Conservation (phyloP, 345 rosid genomes). For the Citrus cavaleriei region DNA sequence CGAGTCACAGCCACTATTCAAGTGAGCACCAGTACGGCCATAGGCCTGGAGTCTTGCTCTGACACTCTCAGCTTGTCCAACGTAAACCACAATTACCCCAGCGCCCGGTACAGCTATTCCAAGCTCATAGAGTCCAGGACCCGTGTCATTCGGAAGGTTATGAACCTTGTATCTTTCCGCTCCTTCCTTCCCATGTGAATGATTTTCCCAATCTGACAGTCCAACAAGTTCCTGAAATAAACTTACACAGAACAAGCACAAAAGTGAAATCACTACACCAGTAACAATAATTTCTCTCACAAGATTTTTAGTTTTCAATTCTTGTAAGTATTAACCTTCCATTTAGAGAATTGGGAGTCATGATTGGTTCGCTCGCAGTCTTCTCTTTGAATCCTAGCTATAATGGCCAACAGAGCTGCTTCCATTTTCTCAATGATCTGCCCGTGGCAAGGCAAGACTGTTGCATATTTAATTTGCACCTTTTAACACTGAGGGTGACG, state of each 20-base stretch:
- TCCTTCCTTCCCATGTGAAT: conserved; percentile 60
- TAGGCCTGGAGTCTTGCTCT: conserved; percentile 72
- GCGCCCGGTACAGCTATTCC: conserved; percentile 36
- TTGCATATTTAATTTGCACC: neutral
- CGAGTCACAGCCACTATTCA: conserved; percentile 18
- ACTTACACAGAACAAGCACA: neutral
- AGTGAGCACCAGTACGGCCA: conserved; percentile 80
- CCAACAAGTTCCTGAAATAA: conserved; percentile 60
- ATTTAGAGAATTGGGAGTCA: conserved; percentile 63
- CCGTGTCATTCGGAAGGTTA: conserved; percentile 50
- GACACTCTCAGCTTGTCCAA: conserved; percentile 88
- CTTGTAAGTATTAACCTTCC: conserved; percentile 48
- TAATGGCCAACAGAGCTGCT: neutral
- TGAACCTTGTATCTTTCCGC: conserved; percentile 69
- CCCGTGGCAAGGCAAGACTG: neutral
- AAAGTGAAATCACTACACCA: neutral
- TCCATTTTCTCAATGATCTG: neutral
- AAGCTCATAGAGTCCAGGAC: conserved; percentile 78
- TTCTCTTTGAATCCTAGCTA: conserved; percentile 53
- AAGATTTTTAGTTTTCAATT: neutral
- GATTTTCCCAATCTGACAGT: conserved; percentile 71
- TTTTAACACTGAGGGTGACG: neutral
- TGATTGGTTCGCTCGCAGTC: conserved; percentile 61
- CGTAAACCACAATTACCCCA: conserved; percentile 49
- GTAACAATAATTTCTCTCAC: neutral